Percentiles rank a stretch among this genome's conserved stretches.
Evolutionary conservation across 768 basidiomycete species (phyloP).

Genomic region (Tephrocybe sp.): DNA sequence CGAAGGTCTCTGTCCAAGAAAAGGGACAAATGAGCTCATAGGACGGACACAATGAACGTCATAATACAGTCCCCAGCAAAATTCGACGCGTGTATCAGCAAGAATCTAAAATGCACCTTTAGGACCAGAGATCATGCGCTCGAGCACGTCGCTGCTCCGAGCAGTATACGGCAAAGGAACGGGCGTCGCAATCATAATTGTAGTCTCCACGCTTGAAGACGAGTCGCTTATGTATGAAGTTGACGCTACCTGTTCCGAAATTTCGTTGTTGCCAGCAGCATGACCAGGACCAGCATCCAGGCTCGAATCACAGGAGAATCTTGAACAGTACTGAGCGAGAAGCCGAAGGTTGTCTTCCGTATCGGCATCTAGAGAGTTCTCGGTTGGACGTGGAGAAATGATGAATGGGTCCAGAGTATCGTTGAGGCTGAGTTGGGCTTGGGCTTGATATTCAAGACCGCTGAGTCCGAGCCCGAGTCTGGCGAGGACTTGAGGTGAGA

Average conservation of each 20-base stretch:
- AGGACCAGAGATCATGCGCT: conserved; percentile 28
- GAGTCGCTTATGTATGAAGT: neutral
- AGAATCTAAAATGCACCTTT: conserved; percentile 13
- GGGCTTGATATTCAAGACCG: too few species aligned
- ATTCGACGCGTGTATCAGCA: neutral
- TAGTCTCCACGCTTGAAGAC: neutral
- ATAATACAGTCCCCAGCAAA: too few species aligned
- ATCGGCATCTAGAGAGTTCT: neutral
- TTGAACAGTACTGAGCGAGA: conserved; percentile 3
- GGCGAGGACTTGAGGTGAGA: too few species aligned
- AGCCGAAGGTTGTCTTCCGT: conserved; percentile 1
- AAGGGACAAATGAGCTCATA: neutral
- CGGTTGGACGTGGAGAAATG: too few species aligned
- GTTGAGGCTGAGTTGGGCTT: too few species aligned
- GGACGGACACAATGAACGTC: neutral
- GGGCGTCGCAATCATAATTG: conserved; percentile 26
- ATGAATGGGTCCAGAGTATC: too few species aligned
- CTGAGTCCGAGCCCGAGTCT: too few species aligned
- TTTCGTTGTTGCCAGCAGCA: neutral
- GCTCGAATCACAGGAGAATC: too few species aligned
- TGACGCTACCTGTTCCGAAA: too few species aligned
- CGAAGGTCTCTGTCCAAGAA: conserved; percentile 6
- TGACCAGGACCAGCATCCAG: too few species aligned
- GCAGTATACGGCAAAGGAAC: conserved; percentile 29
- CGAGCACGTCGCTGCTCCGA: conserved; percentile 26